Base-by-base conservation (phyloP, 2,329 filamentous ascomycete genomes). In the Xylariaceae sp. region DNA sequence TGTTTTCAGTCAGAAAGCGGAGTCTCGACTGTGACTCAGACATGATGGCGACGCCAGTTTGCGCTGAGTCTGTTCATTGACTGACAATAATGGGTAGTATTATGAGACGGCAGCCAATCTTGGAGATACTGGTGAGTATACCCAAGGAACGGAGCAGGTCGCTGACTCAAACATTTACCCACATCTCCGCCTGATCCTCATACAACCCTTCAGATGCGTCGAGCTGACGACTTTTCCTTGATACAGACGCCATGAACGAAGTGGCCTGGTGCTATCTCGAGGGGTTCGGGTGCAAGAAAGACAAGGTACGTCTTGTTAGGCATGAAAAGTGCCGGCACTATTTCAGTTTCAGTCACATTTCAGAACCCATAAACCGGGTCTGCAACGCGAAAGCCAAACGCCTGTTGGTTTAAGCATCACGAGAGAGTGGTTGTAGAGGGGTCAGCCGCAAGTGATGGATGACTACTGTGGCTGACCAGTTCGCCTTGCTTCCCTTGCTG, bases 61-160 rank as follows among this genome's bases (percentile, higher is more conserved):
- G 41, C 38, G 24, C 11, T 40, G 32, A 26, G 11, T 6, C 22
- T 26, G 22, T 17, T 32, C 13, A 52, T 49, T 46, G 50, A 57
- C 54, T 44, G 47, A 51, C 45, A 39, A 37, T 34, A 24, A 45
- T 49, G 50, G 50, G 49, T 74, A 95, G 76, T 98, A 97, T 65
- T 98, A 97, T 65, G 91, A 97, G 68, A 96, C 91, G 9, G 93
- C 93, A 19, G 93, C 93, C 46, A 97, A 98, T 63, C 70, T 98
- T 52, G 93, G 93, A 47, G 93, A 98, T 65, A 88, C 87, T 34
- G 79, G 79, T 81, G 65, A 59, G 76, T 64, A 45, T 6, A 11
- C 22, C 22, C 22, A 26, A 22, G 26, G 16, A 24, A 30, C 16
- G 19, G 19, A 22, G 35, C 35, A 16, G 24, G 9, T 16, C 35